These are phyloP conservation scores for Hanseniaspora thailandica DNA, from an alignment of 805 yeast species.

Conservation along the genomic window DNA sequence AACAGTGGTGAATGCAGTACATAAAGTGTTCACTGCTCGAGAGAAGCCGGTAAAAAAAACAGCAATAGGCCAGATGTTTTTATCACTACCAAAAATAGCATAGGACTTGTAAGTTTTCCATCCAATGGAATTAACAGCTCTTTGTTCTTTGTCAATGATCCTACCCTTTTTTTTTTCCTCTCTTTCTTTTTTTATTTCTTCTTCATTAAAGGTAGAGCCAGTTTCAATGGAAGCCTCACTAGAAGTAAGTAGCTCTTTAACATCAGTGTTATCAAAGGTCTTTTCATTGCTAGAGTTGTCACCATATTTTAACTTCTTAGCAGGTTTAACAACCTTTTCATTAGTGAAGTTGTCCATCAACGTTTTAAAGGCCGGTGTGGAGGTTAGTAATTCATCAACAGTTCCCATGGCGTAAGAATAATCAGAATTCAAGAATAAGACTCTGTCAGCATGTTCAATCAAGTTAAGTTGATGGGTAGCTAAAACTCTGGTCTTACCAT, in stretches of 20 bases:
- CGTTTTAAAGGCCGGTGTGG: conserved; percentile 35
- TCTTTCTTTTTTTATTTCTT: conserved; percentile 5
- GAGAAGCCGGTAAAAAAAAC: conserved; percentile 24
- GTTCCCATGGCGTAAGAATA: conserved; percentile 53
- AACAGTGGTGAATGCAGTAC: conserved; percentile 49
- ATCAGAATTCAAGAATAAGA: conserved; percentile 43
- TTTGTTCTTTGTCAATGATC: conserved; percentile 26
- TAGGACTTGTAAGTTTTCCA: conserved; percentile 29
- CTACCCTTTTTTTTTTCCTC: conserved; percentile 10
- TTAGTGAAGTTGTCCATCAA: conserved; percentile 33
- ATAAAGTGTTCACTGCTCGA: conserved; percentile 35
- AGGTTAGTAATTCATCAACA: conserved; percentile 34
- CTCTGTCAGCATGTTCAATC: conserved; percentile 48
- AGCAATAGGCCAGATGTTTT: conserved; percentile 27
- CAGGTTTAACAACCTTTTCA: conserved; percentile 17
- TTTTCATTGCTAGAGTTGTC: neutral
- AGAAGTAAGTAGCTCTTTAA: neutral
- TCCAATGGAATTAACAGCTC: conserved; percentile 32
- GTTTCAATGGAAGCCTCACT: conserved; percentile 1
- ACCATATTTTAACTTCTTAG: neutral
- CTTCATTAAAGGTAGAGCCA: neutral
- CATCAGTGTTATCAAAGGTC: neutral
- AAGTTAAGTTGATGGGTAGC: conserved; percentile 69
- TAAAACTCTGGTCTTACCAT: conserved; percentile 46
- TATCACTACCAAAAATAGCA: conserved; percentile 31